Base-by-base conservation (phyloP, 768 basidiomycete species). In the Amanita subjunquillea region DNA sequence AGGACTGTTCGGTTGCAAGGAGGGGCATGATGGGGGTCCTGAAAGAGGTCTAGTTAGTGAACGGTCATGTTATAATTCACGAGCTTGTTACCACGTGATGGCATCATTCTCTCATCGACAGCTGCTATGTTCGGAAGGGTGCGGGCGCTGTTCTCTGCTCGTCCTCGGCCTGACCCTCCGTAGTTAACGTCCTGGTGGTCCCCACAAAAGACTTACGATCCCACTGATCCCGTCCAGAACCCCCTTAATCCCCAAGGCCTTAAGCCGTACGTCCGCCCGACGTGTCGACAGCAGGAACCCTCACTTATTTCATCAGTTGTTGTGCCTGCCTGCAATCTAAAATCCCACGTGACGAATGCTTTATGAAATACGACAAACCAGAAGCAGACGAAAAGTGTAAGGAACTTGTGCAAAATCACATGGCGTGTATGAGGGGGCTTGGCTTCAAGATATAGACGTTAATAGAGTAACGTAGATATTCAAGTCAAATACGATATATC, bases 241-340 rank as follows among this genome's bases (percentile, higher is more conserved):
- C 92, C 91, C 7, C 68, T 94, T 53, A 98, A 98, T 65, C 95
- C 95, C 0, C 62, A 92, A 61, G 93, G 93, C n/a, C 69, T 96
- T 49, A 99, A 98, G 66, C 88, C 95, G 95, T 96, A 65, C 54
- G 91, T 72, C 32, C 32, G 45, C 25, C 17, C 7, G 45, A 29
- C 29, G 30, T 29, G 37, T 38, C 6, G 3, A 17, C 1, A 6
- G 27, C 1, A 6, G 27, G 27, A 15, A 9, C 32, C 30, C 32
- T 17, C 10, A 48, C 36, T 34, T 7, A 37, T 4, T 20, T 7
- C n/a, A 50, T 6, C 56, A 98, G 95, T 60, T 98, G 95, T 60
- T 97, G 95, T 63, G 95, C 94, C 40, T 98, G 95, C 63, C 93
- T 92, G 2, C 77, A 91, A 60, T 95, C 93, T 2, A 98, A 98